Evolutionary conservation across 2,329 filamentous ascomycete genomes (phyloP), one percentile per base, ranked within the genome.

Genomic region (Fusarium sp.): DNA sequence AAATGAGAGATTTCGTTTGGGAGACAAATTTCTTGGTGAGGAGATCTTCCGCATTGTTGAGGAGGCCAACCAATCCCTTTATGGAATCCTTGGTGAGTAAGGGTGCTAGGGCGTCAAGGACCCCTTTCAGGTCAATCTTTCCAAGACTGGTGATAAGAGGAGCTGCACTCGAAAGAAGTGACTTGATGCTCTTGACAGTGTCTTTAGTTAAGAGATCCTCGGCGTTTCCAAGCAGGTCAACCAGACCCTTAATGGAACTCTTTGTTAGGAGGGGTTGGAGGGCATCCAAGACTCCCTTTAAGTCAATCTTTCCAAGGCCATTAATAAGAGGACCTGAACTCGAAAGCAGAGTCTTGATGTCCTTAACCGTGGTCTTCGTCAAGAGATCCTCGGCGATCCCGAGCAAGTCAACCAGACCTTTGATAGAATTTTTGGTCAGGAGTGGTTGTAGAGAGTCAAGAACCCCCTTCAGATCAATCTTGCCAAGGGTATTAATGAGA

Each of bases 191-290:
- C 40, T 45, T 45, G 13, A 45, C 40, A 1, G 20, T 45, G 4
- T 45, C 40, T 13, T 45, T 45, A 4, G 40, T 45, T 16, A 45
- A 24, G 20, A 45, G 40, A 4, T 75, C 64, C 24, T 80, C 76
- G 1, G 80, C 80, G 20, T 82, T 81, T 1, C 69, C 68, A 16
- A 84, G 75, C 5, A 83, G 72, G 4, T 65, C 71, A 8, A 79
- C 72, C 6, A 82, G 74, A 14, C 80, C 78, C 22, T 78, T 73
- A 20, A 84, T 75, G 5, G 79, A 79, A 2, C 81, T 75, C 7
- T 79, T 69, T 6, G 79, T 81, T 0, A 85, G 72, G 0, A 85
- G 68, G 0, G 83, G 83, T 11, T 77, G 77, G 2, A 84, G 52
- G 5, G 82, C 80, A 16, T 81, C 75, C 5, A 80, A 69, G 0